Evolutionary conservation across 1,139 yeast genomes (phyloP), one percentile per base, ranked within the genome.

Genomic region (Suhomyces panamericanus): DNA sequence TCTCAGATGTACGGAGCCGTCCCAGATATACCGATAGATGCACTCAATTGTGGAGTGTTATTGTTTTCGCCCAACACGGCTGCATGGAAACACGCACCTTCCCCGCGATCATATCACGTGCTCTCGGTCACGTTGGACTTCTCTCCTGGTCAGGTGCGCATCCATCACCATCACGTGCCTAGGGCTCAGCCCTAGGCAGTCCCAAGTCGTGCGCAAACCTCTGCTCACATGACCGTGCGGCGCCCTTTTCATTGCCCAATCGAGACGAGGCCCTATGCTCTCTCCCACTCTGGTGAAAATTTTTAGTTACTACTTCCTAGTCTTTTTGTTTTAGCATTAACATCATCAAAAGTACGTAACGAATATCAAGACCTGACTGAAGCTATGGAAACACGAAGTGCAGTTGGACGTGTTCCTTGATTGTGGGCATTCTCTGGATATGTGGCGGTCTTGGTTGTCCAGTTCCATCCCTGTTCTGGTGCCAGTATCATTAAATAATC

Each of bases 301-400:
- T 49, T 49, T 50, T 43, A 43, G 47, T 32, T 42, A 39, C 38
- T 35, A 36, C 39, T 46, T 38, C 45, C 38, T 24, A 39, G 44
- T 45, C 47, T 37, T 49, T 43, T 47, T 47, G 45, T 47, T 48
- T 37, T 48, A 48, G 51, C 49, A 41, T 41, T 43, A 44, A 44
- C 44, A 49, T 44, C 51, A 51, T 49, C 53, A 53, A 54, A 54
- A 54, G 58, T 54, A 54, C 49, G 58, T 54, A 45, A 15, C 17
- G 33, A 24, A 13, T 34, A 22, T 17, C 29, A 20, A 20, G 4
- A 20, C 24, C 24, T 20, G 24, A 20, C 24, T 7, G 9, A 20
- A 20, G 24, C 5, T 20, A 20, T 20, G 24, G 24, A 20, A 6
- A 20, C 24, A 20, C 24, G 24, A 6, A 20, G 24, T 20, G 24